Conservation (phyloP, 805 yeast species). For the Nakazawaea wyomingensis region DNA sequence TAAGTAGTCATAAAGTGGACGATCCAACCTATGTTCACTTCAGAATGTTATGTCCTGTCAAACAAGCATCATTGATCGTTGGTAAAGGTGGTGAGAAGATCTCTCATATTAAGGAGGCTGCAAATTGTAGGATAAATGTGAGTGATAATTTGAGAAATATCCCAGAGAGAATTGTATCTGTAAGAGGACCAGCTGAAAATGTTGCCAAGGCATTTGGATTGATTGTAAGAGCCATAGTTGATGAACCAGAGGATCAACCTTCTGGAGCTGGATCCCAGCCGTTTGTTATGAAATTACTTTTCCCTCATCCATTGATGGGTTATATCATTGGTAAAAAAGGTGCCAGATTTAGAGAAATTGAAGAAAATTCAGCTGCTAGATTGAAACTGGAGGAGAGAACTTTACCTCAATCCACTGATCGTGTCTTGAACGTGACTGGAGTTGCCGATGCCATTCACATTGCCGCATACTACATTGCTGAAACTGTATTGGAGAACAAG, state of each 20-base stretch:
- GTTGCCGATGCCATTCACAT: slow-evolving; percentile 86
- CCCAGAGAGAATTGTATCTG: slow-evolving; percentile 69
- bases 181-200: slow-evolving; percentile 69
- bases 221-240: slow-evolving; percentile 58
- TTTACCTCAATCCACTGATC: slow-evolving; percentile 72
- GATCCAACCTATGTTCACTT: slow-evolving; percentile 62
- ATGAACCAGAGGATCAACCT: slow-evolving; percentile 61
- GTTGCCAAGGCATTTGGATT: slow-evolving; percentile 82
- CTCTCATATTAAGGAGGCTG: slow-evolving; percentile 53
- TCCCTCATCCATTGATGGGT: slow-evolving; percentile 80
- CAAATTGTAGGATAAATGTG: slow-evolving; percentile 62
- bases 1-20: slow-evolving; percentile 36
- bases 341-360: slow-evolving; percentile 69
- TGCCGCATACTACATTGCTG: slow-evolving; percentile 70
- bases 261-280: slow-evolving; percentile 50
- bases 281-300: slow-evolving; percentile 52
- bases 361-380: slow-evolving; percentile 73
- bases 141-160: slow-evolving; percentile 68
- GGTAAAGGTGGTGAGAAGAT: slow-evolving; percentile 81
- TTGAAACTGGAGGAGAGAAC: slow-evolving; percentile 69
- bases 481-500: slow-evolving; percentile 58
- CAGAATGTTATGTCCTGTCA: slow-evolving; percentile 70
- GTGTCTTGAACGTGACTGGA: slow-evolving; percentile 65
- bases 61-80: slow-evolving; percentile 69
- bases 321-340: slow-evolving; percentile 78